Base-by-base conservation (phyloP, 352 stramenopile genomes). In the Phytopythium sindhum region DNA sequence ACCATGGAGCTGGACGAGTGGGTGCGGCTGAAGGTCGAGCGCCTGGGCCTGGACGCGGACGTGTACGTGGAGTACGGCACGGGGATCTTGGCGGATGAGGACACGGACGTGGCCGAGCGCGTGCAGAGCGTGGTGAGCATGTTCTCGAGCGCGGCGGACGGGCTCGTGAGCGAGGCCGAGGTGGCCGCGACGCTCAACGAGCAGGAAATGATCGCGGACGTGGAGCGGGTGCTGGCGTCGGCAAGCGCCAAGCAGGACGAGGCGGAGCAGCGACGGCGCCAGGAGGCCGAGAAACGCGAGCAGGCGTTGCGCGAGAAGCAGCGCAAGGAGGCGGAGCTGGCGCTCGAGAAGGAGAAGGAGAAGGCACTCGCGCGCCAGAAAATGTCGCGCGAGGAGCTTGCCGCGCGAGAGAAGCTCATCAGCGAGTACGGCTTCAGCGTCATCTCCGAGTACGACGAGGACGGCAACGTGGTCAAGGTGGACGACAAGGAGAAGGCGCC, bases 401-500 rank as follows among this genome's bases (percentile, higher is more conserved):
- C 69, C 2, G 73, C 80, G 42, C 74, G 84, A 1, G 86, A 95
- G 66, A 86, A 92, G 65, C 78, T 95, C 55, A 86, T 95, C 56
- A 90, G 69, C 45, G 81, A 81, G 56, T 95, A 95, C 61, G 86
- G 86, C 33, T 89, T 91, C 64, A 89, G 78, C 15, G 73, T 81
- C 37, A 80, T 91, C 63, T 91, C 84, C 0, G 83, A 92, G 71
- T 90, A 92, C 61, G 86, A 95, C 60, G 86, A 95, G 66, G 82
- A 93, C 17, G 86, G 84, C 47, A 93, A 95, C 65, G 72, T 95
- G 17, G 76, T 92, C 66, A 86, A 90, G 70, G 84, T 77, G 23
- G 80, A 77, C 53, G 80, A 91, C 68, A 89, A 89, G 66, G 77
- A 90, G 37, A 81, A 82, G 57, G 66, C 66, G 7, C 35, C 60